phyloP scores from a whole-genome alignment of 2,329 filamentous ascomycete genomes.

The Colletotrichum musicola region DNA sequence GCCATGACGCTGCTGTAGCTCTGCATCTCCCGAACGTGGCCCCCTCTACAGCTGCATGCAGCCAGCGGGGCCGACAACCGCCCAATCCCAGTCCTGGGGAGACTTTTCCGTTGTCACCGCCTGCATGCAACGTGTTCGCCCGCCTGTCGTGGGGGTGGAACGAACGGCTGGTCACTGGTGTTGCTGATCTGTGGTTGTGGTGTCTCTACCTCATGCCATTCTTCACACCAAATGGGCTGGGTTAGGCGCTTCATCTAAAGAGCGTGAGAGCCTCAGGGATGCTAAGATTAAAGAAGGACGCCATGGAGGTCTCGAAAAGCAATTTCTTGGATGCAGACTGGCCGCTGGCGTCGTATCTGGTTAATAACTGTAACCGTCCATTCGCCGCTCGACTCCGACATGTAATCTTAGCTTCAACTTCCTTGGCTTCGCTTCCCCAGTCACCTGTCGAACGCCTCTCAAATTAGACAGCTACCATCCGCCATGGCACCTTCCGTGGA shows the following conservation, averaged over 20 bases:
- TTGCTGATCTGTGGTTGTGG: too few relatives aligned
- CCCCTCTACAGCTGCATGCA: slow-evolving; percentile 32
- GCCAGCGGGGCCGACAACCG: slow-evolving; percentile 14
- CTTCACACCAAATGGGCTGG: too few relatives aligned
- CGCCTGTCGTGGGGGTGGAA: not conserved
- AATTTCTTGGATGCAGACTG: not conserved
- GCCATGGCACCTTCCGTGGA: too few relatives aligned
- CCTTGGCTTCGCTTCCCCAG: slow-evolving; percentile 7
- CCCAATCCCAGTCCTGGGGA: slow-evolving; percentile 8
- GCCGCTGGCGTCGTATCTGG: slow-evolving; percentile 4
- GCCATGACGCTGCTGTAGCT: slow-evolving; percentile 39
- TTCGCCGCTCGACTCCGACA: slow-evolving; percentile 21
- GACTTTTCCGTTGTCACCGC: slow-evolving; percentile 5
- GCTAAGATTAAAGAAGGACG: too few relatives aligned
- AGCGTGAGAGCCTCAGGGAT: too few relatives aligned
- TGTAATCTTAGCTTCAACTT: slow-evolving; percentile 25
- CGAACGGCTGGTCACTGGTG: not conserved
- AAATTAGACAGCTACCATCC: slow-evolving; percentile 20
- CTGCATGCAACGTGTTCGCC: slow-evolving; percentile 33
- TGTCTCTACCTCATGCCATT: too few relatives aligned
- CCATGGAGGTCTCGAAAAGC: not conserved
- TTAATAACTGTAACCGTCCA: slow-evolving; percentile 24
- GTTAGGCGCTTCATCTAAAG: too few relatives aligned
- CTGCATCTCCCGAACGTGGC: slow-evolving; percentile 30
- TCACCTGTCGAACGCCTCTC: slow-evolving; percentile 28